Evolutionary conservation across 2,329 filamentous ascomycete genomes (phyloP), one percentile per base, ranked within the genome.

Genomic region (Phoma sp.): DNA sequence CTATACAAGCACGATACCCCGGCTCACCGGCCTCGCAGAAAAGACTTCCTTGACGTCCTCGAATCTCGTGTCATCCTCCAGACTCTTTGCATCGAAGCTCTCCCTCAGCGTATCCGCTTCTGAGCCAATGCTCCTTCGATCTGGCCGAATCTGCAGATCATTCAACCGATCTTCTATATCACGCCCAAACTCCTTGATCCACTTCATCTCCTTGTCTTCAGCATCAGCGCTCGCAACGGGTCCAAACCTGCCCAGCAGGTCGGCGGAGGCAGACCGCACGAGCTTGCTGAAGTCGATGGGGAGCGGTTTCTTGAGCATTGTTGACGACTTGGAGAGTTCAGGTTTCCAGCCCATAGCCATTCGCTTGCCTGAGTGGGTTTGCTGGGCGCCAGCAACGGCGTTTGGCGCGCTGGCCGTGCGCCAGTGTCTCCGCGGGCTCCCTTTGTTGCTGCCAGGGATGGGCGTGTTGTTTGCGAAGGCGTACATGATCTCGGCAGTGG

Each of bases 381-480:
- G 21, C 34, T 38, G 40, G 11, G 37, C 56, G 7, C 50, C 45
- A 4, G 45, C 12, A 5, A 34, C 33, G 0, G 49, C 33, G 40
- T 59, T 46, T 6, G 62, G 61, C 12, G 59, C 57, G 21, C 62
- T 65, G 15, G 56, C 45, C 10, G 40, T 60, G 2, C 62, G 53
- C n/a, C 47, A 42, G 40, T 65, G 62, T 9, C 46, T 60, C 1
- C 33, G 43, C 2, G 20, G 39, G 7, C 28, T 47, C 2, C 17
- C 12, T 5, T 6, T 32, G 3, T 25, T 17, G 1, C 59, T 60
- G 9, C 61, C 58, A 3, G 64, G 62, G n/a, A 67, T 62, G 1
- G 52, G 46, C 4, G 55, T 64, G 4, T 60, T 64, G 20, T 64
- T 65, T 20, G 62, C 47, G 7, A 67, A 64, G 9, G 67, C 65